Conservation (phyloP, 192 early-diverging fungal species). For the Coemansia sp. region DNA sequence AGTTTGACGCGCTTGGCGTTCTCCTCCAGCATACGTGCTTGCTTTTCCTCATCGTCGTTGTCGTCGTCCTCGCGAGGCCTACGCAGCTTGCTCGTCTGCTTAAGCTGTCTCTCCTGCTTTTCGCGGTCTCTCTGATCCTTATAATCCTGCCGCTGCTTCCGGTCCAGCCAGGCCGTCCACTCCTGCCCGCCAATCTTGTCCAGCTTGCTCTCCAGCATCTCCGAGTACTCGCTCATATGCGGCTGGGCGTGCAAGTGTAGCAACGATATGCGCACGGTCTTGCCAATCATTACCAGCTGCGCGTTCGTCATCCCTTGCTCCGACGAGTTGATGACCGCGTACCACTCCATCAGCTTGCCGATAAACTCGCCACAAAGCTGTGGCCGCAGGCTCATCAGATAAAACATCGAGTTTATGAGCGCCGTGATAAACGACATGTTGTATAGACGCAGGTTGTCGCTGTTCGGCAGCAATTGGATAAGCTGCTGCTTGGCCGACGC, state of each 20-base stretch:
- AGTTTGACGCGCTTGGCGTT: slow-evolving; percentile 53
- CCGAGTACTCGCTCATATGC: slow-evolving; percentile 35
- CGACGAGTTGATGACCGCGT: slow-evolving; percentile 44
- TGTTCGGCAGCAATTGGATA: slow-evolving; percentile 45
- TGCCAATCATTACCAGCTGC: slow-evolving; percentile 42
- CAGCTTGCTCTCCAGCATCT: slow-evolving; percentile 40
- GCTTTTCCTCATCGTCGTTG: slow-evolving; percentile 52
- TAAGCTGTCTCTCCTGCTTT: background rate
- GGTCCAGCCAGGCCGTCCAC: slow-evolving; percentile 48
- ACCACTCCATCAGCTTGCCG: slow-evolving; percentile 44
- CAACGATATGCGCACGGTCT: slow-evolving; percentile 46
- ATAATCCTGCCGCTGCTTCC: slow-evolving; percentile 22
- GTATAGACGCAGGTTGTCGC: slow-evolving; percentile 46
- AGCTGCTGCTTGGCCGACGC: slow-evolving; percentile 44
- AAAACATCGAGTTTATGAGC: slow-evolving; percentile 46
- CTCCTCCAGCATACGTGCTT: slow-evolving; percentile 48
- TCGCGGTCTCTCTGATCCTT: slow-evolving; percentile 30
- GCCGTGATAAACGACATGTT: slow-evolving; percentile 56
- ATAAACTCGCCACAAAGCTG: slow-evolving; percentile 43
- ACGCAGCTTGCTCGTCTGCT: slow-evolving; percentile 11
- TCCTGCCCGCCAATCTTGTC: slow-evolving; percentile 47
- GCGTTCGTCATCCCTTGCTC: slow-evolving; percentile 42
- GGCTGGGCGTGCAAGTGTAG: slow-evolving; percentile 43
- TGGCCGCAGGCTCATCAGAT: slow-evolving; percentile 51
- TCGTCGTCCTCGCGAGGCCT: slow-evolving; percentile 17